Evolutionary conservation across 176 grass and related monocot species (phyloP).

Genomic region (Tuctoria greenei): DNA sequence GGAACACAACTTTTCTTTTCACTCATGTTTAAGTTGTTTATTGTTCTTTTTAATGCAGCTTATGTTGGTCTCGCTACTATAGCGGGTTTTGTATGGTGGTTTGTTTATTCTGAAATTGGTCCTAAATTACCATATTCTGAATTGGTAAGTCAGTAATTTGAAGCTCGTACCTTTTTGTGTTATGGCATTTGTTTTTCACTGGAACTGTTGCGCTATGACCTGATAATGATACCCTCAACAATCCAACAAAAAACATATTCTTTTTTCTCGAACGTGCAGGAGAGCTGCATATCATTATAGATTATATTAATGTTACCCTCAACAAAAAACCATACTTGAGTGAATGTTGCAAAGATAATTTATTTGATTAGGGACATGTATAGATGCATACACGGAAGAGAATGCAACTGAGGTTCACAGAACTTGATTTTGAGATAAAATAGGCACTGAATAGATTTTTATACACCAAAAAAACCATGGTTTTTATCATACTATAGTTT

Average conservation of each 20-base stretch:
- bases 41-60: slow-evolving; percentile 57
- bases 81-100: slow-evolving; percentile 97
- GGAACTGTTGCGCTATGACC: slow-evolving; percentile 1
- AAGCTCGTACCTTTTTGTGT: not conserved
- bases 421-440: not conserved
- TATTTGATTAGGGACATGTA: not conserved
- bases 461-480: not conserved
- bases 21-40: not conserved
- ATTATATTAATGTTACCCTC: too few relatives aligned
- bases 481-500: not conserved
- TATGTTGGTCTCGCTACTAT: slow-evolving; percentile 99
- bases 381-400: not conserved
- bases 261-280: too few relatives aligned
- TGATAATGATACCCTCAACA: slow-evolving; percentile 4
- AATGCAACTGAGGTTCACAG: not conserved
- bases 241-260: too few relatives aligned
- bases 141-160: slow-evolving; percentile 58
- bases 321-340: not conserved
- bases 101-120: slow-evolving; percentile 92
- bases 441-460: not conserved
- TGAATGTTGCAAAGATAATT: slow-evolving; percentile 6
- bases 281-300: too few relatives aligned
- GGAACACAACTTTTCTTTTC: not conserved
- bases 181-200: slow-evolving; percentile 12
- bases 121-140: slow-evolving; percentile 89